Percentiles rank a stretch among this genome's conserved stretches.
Evolutionary conservation across 768 basidiomycete species (phyloP).

Genomic region (Russula sp.): DNA sequence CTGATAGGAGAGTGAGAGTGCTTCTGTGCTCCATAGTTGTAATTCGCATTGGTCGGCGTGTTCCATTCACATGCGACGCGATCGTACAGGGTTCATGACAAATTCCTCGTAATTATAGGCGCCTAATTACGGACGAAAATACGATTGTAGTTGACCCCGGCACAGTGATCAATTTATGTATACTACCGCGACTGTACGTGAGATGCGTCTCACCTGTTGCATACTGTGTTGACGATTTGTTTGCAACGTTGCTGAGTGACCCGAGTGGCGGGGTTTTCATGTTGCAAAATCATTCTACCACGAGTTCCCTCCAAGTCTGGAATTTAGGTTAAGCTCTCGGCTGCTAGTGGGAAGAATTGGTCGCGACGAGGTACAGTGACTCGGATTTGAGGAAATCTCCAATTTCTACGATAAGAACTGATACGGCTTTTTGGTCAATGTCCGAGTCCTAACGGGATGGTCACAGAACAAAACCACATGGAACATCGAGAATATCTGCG

Average conservation of each 20-base stretch:
- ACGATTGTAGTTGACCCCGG: neutral
- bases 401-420: neutral
- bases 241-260: neutral
- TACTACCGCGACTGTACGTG: neutral
- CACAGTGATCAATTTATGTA: neutral
- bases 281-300: neutral
- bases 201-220: neutral
- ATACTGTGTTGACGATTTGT: neutral
- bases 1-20: neutral
- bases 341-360: neutral
- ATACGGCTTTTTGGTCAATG: neutral
- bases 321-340: conserved; percentile 16
- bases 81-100: neutral
- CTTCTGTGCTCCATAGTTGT: neutral
- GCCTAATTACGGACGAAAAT: neutral
- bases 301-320: neutral
- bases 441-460: too few relatives aligned
- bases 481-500: neutral
- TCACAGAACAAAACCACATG: neutral
- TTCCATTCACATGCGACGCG: neutral
- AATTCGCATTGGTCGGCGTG: neutral
- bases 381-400: neutral
- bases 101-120: neutral
- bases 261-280: neutral
- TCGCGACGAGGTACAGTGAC: neutral